Evolutionary conservation across 1,139 yeast species (phyloP), one percentile per base, ranked within the genome.

Genomic region (Lodderomyces theae): DNA sequence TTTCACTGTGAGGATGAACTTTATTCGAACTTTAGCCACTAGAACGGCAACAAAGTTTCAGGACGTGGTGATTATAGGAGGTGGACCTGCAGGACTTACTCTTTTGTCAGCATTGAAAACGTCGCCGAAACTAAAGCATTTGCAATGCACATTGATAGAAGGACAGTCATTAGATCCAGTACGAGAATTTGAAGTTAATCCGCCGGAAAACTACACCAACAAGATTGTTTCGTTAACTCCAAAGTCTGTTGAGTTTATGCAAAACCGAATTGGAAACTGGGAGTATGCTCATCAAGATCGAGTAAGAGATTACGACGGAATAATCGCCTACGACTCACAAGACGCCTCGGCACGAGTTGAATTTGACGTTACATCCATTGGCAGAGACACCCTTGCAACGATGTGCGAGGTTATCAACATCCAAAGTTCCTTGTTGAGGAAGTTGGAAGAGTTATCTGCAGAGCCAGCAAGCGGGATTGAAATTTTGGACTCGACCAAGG

Each of bases 81-180:
- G 96, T 5, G 99, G 99, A 0, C 96, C 97, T 1, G 97, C 98
- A 0, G 99, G 99, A 0, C 66, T 92, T 42, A 83, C 97, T 1
- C 67, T 92, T 30, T 82, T 94, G 2, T 76, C 96, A 0, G 95
- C 95, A 0, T 83, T 57, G 74, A 72, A 86, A 57, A 73, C 75
- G 51, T 82, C 90, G 2, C 80, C 83, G 8, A 61, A 70, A 29
- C 77, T 95, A 4, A 67, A 65, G 21, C 71, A 78, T 42, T 70
- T 88, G 37, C 71, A 74, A 40, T 77, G 94, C 38, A 77, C 83
- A 0, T 66, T 92, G 40, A 71, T 92, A 12, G 98, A 92, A 61
- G 90, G 85, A 2, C 74, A 79, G 30, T 74, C 76, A 44, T 60
- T 90, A 34, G 69, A 68, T 5, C 65, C 73, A 11, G 73, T 87